Evolutionary conservation across 495 filamentous ascomycete species (phyloP).

Genomic region (Talaromyces borbonicus): DNA sequence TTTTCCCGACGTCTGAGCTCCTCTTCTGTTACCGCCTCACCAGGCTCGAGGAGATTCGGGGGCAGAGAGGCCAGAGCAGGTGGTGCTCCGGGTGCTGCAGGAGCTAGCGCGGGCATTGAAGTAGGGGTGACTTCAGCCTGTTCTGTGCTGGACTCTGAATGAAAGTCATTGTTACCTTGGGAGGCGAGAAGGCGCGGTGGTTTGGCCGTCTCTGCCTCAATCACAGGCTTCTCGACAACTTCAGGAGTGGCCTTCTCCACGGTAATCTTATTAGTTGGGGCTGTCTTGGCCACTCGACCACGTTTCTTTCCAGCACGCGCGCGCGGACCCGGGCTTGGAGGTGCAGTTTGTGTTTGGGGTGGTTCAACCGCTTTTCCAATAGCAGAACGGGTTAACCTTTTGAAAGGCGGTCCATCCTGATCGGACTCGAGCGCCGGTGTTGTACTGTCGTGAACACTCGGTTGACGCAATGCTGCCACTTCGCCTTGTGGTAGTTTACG

Average conservation of each 20-base stretch:
- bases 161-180: background rate
- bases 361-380: slow-evolving; percentile 21
- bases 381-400: slow-evolving; percentile 25
- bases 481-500: slow-evolving; percentile 36
- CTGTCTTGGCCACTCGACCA: background rate
- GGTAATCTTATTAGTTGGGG: background rate
- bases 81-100: slow-evolving; percentile 7
- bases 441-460: slow-evolving; percentile 21
- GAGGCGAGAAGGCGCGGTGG: background rate
- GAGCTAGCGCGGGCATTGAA: slow-evolving; percentile 3
- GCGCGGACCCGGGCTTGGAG: slow-evolving; percentile 6
- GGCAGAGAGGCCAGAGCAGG: slow-evolving; percentile 7
- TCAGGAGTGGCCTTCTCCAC: background rate
- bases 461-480: slow-evolving; percentile 18
- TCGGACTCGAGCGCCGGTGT: slow-evolving; percentile 23
- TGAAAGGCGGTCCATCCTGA: slow-evolving; percentile 11
- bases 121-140: slow-evolving; percentile 1
- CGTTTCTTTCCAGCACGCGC: slow-evolving; percentile 6
- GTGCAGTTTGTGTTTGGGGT: slow-evolving; percentile 13
- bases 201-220: background rate
- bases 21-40: slow-evolving; percentile 19
- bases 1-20: slow-evolving; percentile 28
- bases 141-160: background rate
- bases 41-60: slow-evolving; percentile 1
- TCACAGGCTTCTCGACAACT: background rate